Base-by-base conservation (phyloP, 495 filamentous ascomycete species). In the Trichocladium uniseriatum region DNA sequence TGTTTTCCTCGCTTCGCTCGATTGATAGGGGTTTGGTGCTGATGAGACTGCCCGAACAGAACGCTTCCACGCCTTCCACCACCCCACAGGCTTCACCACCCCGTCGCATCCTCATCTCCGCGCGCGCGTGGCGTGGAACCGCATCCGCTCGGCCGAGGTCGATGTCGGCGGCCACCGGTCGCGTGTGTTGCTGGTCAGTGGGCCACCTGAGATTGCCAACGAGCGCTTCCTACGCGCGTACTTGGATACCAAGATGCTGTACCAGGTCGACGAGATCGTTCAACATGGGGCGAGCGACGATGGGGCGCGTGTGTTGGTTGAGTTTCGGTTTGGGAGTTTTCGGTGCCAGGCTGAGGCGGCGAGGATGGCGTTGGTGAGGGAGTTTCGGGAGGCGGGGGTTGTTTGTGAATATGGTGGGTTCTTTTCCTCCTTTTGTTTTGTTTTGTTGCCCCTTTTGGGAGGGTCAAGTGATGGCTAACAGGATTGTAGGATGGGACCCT, bases 281-380 rank as follows among this genome's bases (percentile, higher is more conserved):
- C 18, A 24, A 13, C 42, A 16, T 19, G 49, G 49, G 7, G 11
- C 0, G 13, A 50, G 32, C 40, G 10, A 15, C 18, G 46, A 35
- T 14, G 43, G 24, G 21, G 8, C 3, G 9, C 46, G 56, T 9
- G 50, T 45, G 24, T 41, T 58, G 43, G 22, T 62, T 9, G 69
- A 72, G 56, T 67, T 64, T 49, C 61, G 64, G 1, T 72, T 74
- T 40, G 71, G 65, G 2, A 70, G 67, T 28, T 72, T 58, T 21
- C 63, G 66, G 8, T 67, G 69, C 53, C 69, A 74, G 58, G 58
- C 68, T 6, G 64, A 70, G 52, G 59, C 60, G 0, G 68, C 63
- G 1, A 51, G 61, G 15, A 69, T 65, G 61, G 45, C 68, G 1
- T 52, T 72, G 3, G 28, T 54, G 1, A 51, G 61, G 9, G 66